Conservation (phyloP, 345 rosid genomes). For the Schrenkiella parvula region DNA sequence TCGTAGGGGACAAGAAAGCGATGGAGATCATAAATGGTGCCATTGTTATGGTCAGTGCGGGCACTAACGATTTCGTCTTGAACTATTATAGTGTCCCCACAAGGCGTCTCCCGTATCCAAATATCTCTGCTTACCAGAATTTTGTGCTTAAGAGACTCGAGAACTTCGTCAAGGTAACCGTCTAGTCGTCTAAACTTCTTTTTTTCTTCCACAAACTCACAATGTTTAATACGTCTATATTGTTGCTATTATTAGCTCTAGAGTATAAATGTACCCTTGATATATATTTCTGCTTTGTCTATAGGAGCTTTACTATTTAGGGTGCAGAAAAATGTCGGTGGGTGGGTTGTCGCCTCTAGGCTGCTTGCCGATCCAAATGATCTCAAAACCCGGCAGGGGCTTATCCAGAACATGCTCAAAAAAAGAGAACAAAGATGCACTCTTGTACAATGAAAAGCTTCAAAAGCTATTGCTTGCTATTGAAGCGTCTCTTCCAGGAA, state of each 20-base stretch:
- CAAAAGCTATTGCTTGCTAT: slow-evolving; percentile 19
- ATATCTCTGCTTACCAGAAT: slow-evolving; percentile 35
- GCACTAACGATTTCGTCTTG: slow-evolving; percentile 43
- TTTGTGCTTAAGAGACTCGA: slow-evolving; percentile 27
- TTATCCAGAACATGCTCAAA: slow-evolving; percentile 33
- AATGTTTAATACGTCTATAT: too few species aligned
- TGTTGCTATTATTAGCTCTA: neutral
- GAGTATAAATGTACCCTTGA: neutral
- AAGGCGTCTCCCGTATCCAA: slow-evolving; percentile 29
- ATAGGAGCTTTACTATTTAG: slow-evolving; percentile 45
- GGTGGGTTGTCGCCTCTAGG: slow-evolving; percentile 55
- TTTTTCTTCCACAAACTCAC: neutral
- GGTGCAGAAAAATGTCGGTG: slow-evolving; percentile 35
- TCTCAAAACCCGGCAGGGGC: neutral
- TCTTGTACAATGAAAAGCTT: slow-evolving; percentile 42
- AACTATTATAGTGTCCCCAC: slow-evolving; percentile 39
- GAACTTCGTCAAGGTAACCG: slow-evolving; percentile 35
- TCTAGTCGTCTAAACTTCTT: neutral
- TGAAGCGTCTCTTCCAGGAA: slow-evolving; percentile 34
- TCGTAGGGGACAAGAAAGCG: slow-evolving; percentile 37
- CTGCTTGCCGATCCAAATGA: slow-evolving; percentile 48
- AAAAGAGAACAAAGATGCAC: slow-evolving; percentile 39
- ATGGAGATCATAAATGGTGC: slow-evolving; percentile 31
- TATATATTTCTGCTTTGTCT: neutral
- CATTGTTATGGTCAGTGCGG: slow-evolving; percentile 42